phyloP scores from a whole-genome alignment of 2,329 filamentous ascomycete species.

The Colletotrichum incanum region DNA sequence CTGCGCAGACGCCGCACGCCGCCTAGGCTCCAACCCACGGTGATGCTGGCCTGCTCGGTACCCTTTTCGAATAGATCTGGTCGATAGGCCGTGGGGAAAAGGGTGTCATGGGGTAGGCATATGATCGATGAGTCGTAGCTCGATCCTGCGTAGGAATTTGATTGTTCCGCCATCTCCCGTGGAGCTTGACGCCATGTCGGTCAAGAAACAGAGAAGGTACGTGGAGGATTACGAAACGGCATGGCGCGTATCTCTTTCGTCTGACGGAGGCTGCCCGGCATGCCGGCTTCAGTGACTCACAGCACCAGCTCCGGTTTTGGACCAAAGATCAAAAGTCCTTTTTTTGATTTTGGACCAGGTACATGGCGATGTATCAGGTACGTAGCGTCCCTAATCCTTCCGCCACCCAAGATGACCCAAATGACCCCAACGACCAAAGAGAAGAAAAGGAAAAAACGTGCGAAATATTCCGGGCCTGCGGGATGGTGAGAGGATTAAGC shows the following conservation, averaged over 20 bases:
- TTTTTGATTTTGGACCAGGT: not conserved
- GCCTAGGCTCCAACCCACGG: constrained; percentile 2
- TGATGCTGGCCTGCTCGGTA: not conserved
- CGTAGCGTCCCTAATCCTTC: constrained; percentile 14
- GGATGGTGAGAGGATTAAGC: constrained; percentile 35
- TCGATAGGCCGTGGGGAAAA: not conserved
- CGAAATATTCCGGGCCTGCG: constrained; percentile 33
- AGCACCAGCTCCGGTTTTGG: not conserved
- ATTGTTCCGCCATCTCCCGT: not conserved
- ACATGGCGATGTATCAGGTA: constrained; percentile 10
- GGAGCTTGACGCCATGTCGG: constrained; percentile 11
- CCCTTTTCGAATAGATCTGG: not conserved
- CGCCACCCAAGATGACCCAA: not conserved
- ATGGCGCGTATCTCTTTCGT: constrained; percentile 29
- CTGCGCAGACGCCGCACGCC: constrained; percentile 13
- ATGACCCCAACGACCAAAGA: not conserved
- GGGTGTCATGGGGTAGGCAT: constrained; percentile 22
- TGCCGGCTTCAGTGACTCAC: constrained; percentile 33
- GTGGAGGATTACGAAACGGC: constrained; percentile 41
- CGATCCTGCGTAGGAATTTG: constrained; percentile 2
- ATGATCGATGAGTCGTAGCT: constrained; percentile 37
- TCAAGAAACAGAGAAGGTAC: constrained; percentile 9
- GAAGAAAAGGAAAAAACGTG: constrained; percentile 3
- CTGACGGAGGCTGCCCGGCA: constrained; percentile 7
- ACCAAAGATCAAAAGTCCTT: not conserved